These are phyloP conservation scores for Colletotrichum theobromicola DNA, from an alignment of 2,329 filamentous ascomycete species.

Conservation along the genomic window DNA sequence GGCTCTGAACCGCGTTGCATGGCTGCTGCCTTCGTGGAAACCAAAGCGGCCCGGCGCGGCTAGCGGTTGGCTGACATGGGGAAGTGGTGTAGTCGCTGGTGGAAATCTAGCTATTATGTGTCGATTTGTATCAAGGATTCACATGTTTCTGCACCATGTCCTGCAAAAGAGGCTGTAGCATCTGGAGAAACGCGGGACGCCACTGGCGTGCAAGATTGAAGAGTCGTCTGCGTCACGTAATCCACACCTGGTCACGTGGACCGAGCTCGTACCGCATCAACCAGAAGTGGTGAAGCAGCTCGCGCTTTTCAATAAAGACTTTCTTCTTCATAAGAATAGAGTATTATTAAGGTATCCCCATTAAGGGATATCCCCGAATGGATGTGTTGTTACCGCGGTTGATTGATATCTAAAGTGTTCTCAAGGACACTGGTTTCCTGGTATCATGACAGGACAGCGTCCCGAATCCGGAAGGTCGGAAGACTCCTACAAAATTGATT, in stretches of 20 bases:
- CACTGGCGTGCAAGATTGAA: neutral
- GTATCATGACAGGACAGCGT: slow-evolving; percentile 6
- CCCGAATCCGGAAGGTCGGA: neutral
- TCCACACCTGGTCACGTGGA: slow-evolving; percentile 43
- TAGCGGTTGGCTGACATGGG: neutral
- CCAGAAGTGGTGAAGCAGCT: neutral
- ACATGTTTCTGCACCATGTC: neutral
- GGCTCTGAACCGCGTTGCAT: neutral
- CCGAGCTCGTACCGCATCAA: neutral
- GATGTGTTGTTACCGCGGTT: neutral
- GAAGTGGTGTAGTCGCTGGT: neutral
- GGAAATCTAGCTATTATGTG: neutral
- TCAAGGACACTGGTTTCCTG: neutral
- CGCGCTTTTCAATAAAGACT: neutral
- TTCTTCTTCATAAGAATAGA: neutral
- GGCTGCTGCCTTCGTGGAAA: neutral
- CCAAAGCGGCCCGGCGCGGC: neutral
- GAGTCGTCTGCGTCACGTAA: slow-evolving; percentile 32
- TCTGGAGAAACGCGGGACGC: neutral
- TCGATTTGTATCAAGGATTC: neutral
- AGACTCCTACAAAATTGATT: neutral
- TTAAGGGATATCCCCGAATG: neutral
- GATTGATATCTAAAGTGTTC: slow-evolving; percentile 6
- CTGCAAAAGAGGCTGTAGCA: neutral
- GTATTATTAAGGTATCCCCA: neutral